These are phyloP conservation scores for Wickerhamiella bombiphila DNA, from an alignment of 805 yeast genomes.

Conservation along the genomic window DNA sequence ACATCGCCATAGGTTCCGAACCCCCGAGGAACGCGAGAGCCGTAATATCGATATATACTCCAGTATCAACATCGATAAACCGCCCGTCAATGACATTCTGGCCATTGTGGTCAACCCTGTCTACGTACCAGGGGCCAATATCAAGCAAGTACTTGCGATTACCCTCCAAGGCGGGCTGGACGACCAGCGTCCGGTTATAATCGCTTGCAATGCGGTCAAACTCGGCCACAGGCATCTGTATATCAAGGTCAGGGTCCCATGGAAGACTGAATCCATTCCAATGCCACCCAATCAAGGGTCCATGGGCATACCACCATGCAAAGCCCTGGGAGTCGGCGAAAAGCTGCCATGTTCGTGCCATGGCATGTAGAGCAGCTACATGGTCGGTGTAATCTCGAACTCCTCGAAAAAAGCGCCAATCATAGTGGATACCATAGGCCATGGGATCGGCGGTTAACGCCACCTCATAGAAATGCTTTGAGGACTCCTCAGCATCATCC, in stretches of 20 bases:
- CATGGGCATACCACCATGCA: conserved; percentile 36
- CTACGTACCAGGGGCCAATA: conserved; percentile 34
- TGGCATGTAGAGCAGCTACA: conserved; percentile 34
- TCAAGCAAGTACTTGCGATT: conserved; percentile 34
- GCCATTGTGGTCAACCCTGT: conserved; percentile 35
- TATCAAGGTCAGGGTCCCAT: conserved; percentile 38
- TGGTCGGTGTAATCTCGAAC: conserved; percentile 28
- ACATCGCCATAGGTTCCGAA: conserved; percentile 23
- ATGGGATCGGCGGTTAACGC: conserved; percentile 7
- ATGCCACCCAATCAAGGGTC: conserved; percentile 36
- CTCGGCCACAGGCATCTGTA: conserved; percentile 38
- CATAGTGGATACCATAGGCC: conserved; percentile 31
- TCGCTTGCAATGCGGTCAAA: conserved; percentile 32
- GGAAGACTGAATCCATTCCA: conserved; percentile 38
- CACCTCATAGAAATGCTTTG: conserved; percentile 13
- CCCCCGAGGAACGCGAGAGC: conserved; percentile 28
- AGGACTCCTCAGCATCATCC: not conserved
- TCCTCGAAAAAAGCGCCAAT: conserved; percentile 50
- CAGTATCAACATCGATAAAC: conserved; percentile 47
- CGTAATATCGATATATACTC: conserved; percentile 43
- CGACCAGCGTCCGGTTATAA: conserved; percentile 34
- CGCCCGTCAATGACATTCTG: conserved; percentile 39
- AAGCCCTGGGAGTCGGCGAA: conserved; percentile 32
- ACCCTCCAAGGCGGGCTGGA: conserved; percentile 33
- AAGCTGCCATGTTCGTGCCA: conserved; percentile 35